A percentile compares a stretch with the other conserved stretches of the same genome.
Conservation (phyloP, 2,329 filamentous ascomycete genomes). For the Aspergillus glaucus region DNA sequence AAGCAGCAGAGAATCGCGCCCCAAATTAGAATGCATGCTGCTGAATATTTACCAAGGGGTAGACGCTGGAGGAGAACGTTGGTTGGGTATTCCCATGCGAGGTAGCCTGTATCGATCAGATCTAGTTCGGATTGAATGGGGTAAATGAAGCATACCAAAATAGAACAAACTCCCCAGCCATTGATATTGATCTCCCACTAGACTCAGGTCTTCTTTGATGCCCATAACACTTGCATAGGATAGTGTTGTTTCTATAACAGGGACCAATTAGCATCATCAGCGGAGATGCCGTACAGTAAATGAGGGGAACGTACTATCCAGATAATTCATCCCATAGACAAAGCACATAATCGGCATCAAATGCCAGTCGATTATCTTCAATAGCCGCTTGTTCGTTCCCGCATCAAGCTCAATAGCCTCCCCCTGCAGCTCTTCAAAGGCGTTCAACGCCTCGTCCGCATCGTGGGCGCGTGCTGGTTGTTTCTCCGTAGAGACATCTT, state of each 20-base stretch:
- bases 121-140: not conserved
- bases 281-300: not conserved
- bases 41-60: constrained; percentile 61
- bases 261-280: not conserved
- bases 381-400: constrained; percentile 52
- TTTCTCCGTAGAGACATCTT: constrained; percentile 29
- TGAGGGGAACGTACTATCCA: constrained; percentile 38
- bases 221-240: constrained; percentile 52
- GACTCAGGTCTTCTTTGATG: constrained; percentile 41
- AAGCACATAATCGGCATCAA: constrained; percentile 55
- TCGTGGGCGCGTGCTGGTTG: constrained; percentile 46
- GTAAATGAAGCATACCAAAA: constrained; percentile 31
- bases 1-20: constrained; percentile 56
- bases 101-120: constrained; percentile 29
- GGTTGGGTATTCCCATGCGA: constrained; percentile 61
- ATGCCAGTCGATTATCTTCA: constrained; percentile 58
- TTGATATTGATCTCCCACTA: constrained; percentile 43
- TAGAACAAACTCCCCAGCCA: constrained; percentile 50
- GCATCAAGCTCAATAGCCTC: constrained; percentile 50
- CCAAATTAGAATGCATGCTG: constrained; percentile 60
- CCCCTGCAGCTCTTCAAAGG: constrained; percentile 44
- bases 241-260: constrained; percentile 38
- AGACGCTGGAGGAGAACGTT: constrained; percentile 58
- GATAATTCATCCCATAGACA: constrained; percentile 54
- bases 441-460: constrained; percentile 57